A percentile compares a stretch with the other conserved stretches of the same genome.
These are phyloP conservation scores for Chamaenerion angustifolium DNA, from an alignment of 345 rosid genomes.

Conservation along the genomic window DNA sequence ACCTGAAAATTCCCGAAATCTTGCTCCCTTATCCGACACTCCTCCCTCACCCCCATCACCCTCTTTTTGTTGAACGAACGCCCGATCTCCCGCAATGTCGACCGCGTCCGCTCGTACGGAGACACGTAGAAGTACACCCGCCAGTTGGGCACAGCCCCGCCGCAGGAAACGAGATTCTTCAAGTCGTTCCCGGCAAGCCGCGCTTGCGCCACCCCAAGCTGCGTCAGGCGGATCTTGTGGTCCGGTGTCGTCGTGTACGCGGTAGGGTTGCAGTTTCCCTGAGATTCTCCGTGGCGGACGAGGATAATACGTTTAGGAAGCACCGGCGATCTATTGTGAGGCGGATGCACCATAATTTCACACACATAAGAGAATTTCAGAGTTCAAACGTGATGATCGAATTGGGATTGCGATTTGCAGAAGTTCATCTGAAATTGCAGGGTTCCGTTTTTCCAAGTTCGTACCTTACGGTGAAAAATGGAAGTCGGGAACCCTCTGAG, in stretches of 20 bases:
- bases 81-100: constrained; percentile 88
- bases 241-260: constrained; percentile 81
- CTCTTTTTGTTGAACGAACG: constrained; percentile 49
- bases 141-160: constrained; percentile 25
- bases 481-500: no score
- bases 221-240: constrained; percentile 68
- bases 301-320: constrained; percentile 77
- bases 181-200: constrained; percentile 45
- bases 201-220: constrained; percentile 42
- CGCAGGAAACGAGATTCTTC: constrained; percentile 24
- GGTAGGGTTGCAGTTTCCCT: constrained; percentile 65
- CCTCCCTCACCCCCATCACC: constrained; percentile 85
- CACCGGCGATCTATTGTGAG: constrained; percentile 3
- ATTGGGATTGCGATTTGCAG: no score
- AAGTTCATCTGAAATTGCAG: no score
- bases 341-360: constrained; percentile 9
- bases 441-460: no score
- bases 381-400: no score
- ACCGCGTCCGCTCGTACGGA: constrained; percentile 80
- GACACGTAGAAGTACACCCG: constrained; percentile 87
- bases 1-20: constrained; percentile 97
- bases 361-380: no score
- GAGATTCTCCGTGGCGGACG: constrained; percentile 90
- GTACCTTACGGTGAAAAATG: no score
- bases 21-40: constrained; percentile 82